Conservation (phyloP, 306 rosid genomes). For the Citrullus amarus region DNA sequence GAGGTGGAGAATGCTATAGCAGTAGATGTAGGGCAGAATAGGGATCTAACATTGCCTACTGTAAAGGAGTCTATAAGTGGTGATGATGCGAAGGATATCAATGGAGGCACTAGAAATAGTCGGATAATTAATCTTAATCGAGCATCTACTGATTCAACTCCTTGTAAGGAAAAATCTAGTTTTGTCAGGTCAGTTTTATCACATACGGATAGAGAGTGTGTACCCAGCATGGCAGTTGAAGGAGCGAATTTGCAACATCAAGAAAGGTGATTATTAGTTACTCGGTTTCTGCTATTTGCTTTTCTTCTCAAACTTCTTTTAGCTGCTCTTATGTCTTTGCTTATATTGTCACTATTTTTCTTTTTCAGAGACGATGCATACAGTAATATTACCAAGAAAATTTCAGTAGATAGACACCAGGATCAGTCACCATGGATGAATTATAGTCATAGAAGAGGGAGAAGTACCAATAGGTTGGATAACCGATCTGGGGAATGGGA, state of each 20-base stretch:
- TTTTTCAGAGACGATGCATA: constrained; percentile 58
- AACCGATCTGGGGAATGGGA: constrained; percentile 43
- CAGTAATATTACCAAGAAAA: constrained; percentile 36
- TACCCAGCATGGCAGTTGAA: constrained; percentile 29
- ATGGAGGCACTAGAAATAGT: constrained; percentile 43
- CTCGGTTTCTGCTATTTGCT: background rate
- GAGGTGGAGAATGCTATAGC: constrained; percentile 31
- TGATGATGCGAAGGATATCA: constrained; percentile 43
- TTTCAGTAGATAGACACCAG: constrained; percentile 59
- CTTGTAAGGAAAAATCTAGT: constrained; percentile 43
- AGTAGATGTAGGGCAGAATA: constrained; percentile 24
- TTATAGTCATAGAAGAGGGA: constrained; percentile 68
- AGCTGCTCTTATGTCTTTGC: constrained; percentile 1
- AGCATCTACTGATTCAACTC: constrained; percentile 35
- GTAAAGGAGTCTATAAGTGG: constrained; percentile 31
- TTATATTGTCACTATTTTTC: background rate
- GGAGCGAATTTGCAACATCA: constrained; percentile 36
- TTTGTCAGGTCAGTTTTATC: constrained; percentile 33
- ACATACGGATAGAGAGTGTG: constrained; percentile 42
- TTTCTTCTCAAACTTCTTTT: background rate
- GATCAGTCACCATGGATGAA: constrained; percentile 45
- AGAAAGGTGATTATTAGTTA: constrained; percentile 58
- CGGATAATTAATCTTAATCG: constrained; percentile 68
- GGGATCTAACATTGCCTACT: constrained; percentile 26
- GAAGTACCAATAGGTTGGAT: constrained; percentile 27